Conservation (phyloP, 2,329 filamentous ascomycete species). For the Colletotrichum sp. region DNA sequence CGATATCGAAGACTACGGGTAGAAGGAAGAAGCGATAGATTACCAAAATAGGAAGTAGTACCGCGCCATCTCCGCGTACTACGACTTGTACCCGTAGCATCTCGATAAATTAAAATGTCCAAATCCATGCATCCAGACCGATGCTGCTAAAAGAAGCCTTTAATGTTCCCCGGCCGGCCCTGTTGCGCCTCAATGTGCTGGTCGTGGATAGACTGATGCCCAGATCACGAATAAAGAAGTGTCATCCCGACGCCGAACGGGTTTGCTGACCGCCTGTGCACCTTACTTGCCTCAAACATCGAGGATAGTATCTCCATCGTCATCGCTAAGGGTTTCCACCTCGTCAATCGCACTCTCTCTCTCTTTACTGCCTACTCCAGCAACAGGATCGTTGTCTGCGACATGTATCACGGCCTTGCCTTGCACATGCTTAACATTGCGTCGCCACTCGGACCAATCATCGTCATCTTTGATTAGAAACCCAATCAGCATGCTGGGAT, state of each 20-base stretch:
- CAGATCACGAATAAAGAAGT: background rate
- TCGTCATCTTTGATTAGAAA: slow-evolving; percentile 84
- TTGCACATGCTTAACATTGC: slow-evolving; percentile 74
- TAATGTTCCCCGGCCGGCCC: background rate
- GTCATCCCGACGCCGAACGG: background rate
- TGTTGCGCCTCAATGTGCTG: background rate
- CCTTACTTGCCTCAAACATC: background rate
- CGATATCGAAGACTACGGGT: slow-evolving; percentile 23
- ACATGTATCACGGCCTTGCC: slow-evolving; percentile 89
- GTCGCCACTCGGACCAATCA: slow-evolving; percentile 86
- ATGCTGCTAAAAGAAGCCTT: background rate
- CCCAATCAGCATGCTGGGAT: slow-evolving; percentile 96
- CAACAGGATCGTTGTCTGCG: slow-evolving; percentile 69
- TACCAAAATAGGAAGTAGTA: background rate
- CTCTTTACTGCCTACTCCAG: slow-evolving; percentile 58
- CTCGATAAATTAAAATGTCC: background rate
- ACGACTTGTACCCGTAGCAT: background rate
- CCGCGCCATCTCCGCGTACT: background rate
- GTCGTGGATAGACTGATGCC: background rate
- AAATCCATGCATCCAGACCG: background rate
- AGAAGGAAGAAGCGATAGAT: slow-evolving; percentile 44
- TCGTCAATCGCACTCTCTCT: slow-evolving; percentile 82
- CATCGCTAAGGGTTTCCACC: slow-evolving; percentile 86
- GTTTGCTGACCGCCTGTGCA: background rate
- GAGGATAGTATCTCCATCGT: slow-evolving; percentile 49